Base-by-base conservation (phyloP, 148 eudicot species). In the Rhododendron ferrugineum region DNA sequence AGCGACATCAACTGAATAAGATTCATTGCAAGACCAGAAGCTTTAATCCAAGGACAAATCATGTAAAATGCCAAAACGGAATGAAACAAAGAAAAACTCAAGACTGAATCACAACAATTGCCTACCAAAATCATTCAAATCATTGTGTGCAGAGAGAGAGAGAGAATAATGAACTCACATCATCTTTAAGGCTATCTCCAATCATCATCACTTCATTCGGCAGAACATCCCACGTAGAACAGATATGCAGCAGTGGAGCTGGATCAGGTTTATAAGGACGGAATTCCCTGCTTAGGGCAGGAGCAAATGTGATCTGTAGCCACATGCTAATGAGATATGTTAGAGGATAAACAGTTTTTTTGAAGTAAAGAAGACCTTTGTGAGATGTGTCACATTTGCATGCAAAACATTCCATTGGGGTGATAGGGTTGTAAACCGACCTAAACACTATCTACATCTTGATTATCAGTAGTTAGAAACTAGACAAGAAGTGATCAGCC, bases 141-240 rank as follows among this genome's bases (percentile, higher is more conserved):
- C 7, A 8, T 34, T 34, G 0, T 1, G 60, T 0, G 0, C 3
- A 11, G 40, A 32, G 32, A 22, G 80, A 46, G 60, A 10, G 60
- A 77, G 50, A 37, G n/a, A 74, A 6, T 6, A 37, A 20, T 30
- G 28, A 30, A 92, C 98, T 95, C 91, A 96, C 99, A 82, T 97
- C 99, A 90, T 97, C 99, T 88, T 95, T 95, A 83, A 97, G 98
- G 90, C 99, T 97, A 88, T 97, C 99, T 32, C 98, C 99, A 81
- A 97, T 87, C 99, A 97, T 97, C 89, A 97, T 90, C 58, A 97
- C 98, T 90, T 97, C 98, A 87, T 90, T 85, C 36, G 98, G 96
- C 49, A 89, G 89, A 87, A 97, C 85, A 26, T 86, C 92, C 99
- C 99, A 97, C 23, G 86, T 82, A 77, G 98, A 83, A 84, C 99